Conservation (phyloP, 2,329 filamentous ascomycete genomes). For the Lasiodiplodia sp. region DNA sequence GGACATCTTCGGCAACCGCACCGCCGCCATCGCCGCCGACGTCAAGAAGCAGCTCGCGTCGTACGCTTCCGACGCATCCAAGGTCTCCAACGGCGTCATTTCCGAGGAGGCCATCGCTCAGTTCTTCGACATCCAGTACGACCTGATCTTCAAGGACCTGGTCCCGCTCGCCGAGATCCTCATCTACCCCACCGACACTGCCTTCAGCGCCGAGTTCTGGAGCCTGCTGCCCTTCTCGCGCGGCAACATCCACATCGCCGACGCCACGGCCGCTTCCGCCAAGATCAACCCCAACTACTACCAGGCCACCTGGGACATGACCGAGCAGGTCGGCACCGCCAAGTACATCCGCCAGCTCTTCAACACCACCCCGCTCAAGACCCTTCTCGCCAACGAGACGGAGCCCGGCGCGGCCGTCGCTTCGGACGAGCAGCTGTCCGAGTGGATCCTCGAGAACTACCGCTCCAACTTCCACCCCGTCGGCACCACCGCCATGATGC, state of each 20-base stretch:
- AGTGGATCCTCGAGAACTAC: slow-evolving; percentile 37
- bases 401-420: slow-evolving; percentile 36
- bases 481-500: slow-evolving; percentile 28
- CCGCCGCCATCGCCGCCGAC: slow-evolving; percentile 35
- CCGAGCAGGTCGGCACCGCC: slow-evolving; percentile 45
- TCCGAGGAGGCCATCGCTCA: slow-evolving; percentile 29
- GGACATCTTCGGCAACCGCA: slow-evolving; percentile 45
- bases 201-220: slow-evolving; percentile 49
- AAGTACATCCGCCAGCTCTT: slow-evolving; percentile 43
- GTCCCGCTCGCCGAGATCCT: slow-evolving; percentile 56
- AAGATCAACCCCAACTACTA: slow-evolving; percentile 53
- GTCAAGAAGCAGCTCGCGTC: slow-evolving; percentile 27
- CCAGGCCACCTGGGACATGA: slow-evolving; percentile 49
- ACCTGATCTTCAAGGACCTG: slow-evolving; percentile 39
- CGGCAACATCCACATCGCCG: slow-evolving; percentile 43
- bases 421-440: slow-evolving; percentile 35
- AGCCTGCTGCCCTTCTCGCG: slow-evolving; percentile 47
- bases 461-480: slow-evolving; percentile 31
- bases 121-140: slow-evolving; percentile 32
- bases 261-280: slow-evolving; percentile 39
- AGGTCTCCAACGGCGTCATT: slow-evolving; percentile 18
- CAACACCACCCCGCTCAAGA: slow-evolving; percentile 38
- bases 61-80: slow-evolving; percentile 12
- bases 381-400: slow-evolving; percentile 35
- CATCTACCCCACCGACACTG: slow-evolving; percentile 43